Conservation (phyloP, 257 asterid species). For the Penstemon barbatus region DNA sequence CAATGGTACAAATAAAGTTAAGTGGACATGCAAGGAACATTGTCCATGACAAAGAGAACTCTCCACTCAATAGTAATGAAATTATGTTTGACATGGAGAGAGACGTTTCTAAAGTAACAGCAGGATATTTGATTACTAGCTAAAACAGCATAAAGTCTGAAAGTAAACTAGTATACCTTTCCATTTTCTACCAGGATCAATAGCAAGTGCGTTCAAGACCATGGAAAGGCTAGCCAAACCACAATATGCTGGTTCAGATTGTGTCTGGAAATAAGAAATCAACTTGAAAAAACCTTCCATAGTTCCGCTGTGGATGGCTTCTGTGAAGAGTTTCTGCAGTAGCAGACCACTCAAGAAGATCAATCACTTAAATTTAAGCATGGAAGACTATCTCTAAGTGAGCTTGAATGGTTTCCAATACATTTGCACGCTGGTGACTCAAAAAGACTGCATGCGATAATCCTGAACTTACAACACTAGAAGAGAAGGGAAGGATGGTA, state of each 20-base stretch:
- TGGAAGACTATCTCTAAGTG: neutral
- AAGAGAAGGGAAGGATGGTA: conserved; percentile 2
- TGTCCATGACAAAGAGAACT: conserved; percentile 14
- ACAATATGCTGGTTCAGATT: conserved; percentile 98
- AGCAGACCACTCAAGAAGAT: conserved; percentile 20
- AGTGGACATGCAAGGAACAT: neutral
- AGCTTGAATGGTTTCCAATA: neutral
- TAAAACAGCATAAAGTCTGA: neutral
- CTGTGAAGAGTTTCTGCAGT: conserved; percentile 84
- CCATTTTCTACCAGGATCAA: conserved; percentile 98
- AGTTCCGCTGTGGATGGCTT: conserved; percentile 86
- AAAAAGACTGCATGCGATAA: neutral
- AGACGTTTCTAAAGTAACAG: neutral
- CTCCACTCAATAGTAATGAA: neutral
- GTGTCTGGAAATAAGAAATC: conserved; percentile 96
- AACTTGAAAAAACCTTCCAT: conserved; percentile 96
- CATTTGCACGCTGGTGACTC: neutral
- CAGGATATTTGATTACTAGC: neutral
- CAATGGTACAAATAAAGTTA: neutral
- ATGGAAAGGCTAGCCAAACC: conserved; percentile 98
- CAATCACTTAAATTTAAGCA: conserved; percentile 21
- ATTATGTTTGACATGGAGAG: conserved; percentile 9
- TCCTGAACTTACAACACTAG: neutral
- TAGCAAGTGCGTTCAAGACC: conserved; percentile 97
- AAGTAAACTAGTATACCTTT: conserved; percentile 55